Evolutionary conservation across 2,329 filamentous ascomycete species (phyloP), one percentile per base, ranked within the genome.

Genomic region (Neurospora sp.): DNA sequence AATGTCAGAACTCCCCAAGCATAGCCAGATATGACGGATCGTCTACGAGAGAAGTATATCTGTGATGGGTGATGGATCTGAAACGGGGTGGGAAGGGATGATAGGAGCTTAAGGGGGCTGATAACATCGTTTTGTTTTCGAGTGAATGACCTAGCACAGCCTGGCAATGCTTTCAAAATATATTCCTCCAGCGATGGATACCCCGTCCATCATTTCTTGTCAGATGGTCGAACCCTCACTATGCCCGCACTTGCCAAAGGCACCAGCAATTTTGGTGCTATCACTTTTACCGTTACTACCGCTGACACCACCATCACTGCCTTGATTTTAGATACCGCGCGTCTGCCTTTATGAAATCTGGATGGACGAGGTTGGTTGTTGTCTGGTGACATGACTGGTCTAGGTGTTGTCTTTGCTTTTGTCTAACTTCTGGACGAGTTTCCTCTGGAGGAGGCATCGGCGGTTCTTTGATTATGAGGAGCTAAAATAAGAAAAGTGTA

Each of bases 391-490:
- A 62, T 62, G 13, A 5, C 23, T 17, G 13, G 13, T 17, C 1
- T 4, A 9, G 3, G 13, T 28, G 3, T 62, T 9, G 23, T 33
- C 3, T 33, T 17, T 17, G 11, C 7, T 17, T 52, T 33, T 33
- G 23, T 33, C 3, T n/a, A 13, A 8, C 13, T 9, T 33, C 1
- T 28, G 23, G 2, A 17, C 52, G 13, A 33, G 46, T 58, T 17
- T 2, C 15, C 2, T 58, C 33, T 7, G 13, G 23, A 33, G 13
- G 5, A 9, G 2, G 5, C 1, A 9, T 43, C 2, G 5, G 19
- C 0, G 10, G 19, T 3, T n/a, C 1, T 43, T 2, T 8, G 3
- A n/a, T 4, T n/a, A 42, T 17, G 1, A n/a, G 1, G 40, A 8
- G 0, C 1, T 10, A 8, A 43, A 9, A 9, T 3, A 23, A 23